phyloP scores from a whole-genome alignment of 129 eudicot species.

The Scalesia atractyloides region DNA sequence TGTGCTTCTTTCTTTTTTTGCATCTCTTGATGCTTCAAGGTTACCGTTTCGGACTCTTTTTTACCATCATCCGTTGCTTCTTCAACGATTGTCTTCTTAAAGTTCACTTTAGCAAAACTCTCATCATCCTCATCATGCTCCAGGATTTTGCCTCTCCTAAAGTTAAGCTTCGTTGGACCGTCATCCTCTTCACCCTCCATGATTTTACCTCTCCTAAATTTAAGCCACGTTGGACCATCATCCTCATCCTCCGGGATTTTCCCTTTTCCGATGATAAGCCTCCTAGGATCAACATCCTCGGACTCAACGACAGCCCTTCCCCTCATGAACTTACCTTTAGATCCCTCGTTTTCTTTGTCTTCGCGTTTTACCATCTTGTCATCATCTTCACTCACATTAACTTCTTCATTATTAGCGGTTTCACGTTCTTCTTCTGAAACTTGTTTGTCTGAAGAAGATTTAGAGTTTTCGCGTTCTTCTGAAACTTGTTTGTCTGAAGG shows the following conservation, averaged over 20 bases:
- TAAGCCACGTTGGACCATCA: slow-evolving; percentile 7
- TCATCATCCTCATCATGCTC: slow-evolving; percentile 34
- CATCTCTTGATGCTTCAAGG: slow-evolving; percentile 75
- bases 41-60: slow-evolving; percentile 37
- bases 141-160: slow-evolving; percentile 46
- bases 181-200: slow-evolving; percentile 27
- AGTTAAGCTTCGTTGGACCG: slow-evolving; percentile 54
- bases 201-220: slow-evolving; percentile 20
- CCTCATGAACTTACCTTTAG: slow-evolving; percentile 54
- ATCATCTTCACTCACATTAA: slow-evolving; percentile 23
- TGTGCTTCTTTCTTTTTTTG: slow-evolving; percentile 66
- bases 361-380: slow-evolving; percentile 25
- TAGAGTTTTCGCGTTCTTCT: neutral
- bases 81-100: slow-evolving; percentile 21
- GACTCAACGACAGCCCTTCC: slow-evolving; percentile 50
- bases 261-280: slow-evolving; percentile 59
- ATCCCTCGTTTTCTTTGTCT: slow-evolving; percentile 32
- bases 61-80: slow-evolving; percentile 17
- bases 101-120: slow-evolving; percentile 30
- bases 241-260: slow-evolving; percentile 38
- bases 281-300: slow-evolving; percentile 48
- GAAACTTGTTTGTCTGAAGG: slow-evolving; percentile 7
- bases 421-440: slow-evolving; percentile 23
- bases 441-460: neutral
- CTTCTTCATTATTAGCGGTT: slow-evolving; percentile 27